phyloP scores from a whole-genome alignment of 495 filamentous ascomycete genomes.

The Penicillium steckii region DNA sequence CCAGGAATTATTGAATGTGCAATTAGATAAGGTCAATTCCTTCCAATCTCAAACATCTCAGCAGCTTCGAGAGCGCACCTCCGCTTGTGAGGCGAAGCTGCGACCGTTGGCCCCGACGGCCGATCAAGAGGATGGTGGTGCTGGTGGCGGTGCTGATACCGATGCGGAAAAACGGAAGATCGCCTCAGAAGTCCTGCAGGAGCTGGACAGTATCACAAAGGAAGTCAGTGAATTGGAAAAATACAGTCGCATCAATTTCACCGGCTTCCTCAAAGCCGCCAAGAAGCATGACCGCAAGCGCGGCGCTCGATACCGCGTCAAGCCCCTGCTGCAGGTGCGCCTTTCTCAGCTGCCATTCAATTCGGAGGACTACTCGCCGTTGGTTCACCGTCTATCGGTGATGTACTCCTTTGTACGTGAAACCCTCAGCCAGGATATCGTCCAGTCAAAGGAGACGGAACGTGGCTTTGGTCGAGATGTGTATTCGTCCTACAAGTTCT shows the following conservation, averaged over 20 bases:
- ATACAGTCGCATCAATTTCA: slow-evolving; percentile 95
- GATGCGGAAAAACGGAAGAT: slow-evolving; percentile 47
- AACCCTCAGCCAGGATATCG: slow-evolving; percentile 58
- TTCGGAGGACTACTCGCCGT: slow-evolving; percentile 87
- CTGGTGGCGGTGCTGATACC: no score
- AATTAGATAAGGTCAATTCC: slow-evolving; percentile 90
- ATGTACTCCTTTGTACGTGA: slow-evolving; percentile 96
- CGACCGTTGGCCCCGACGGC: slow-evolving; percentile 41
- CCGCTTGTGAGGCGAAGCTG: slow-evolving; percentile 52
- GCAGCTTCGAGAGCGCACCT: slow-evolving; percentile 65
- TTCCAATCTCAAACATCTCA: slow-evolving; percentile 80
- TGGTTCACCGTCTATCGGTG: slow-evolving; percentile 81
- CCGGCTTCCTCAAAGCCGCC: slow-evolving; percentile 93
- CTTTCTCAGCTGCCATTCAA: slow-evolving; percentile 88
- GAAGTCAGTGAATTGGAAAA: slow-evolving; percentile 93
- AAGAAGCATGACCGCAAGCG: slow-evolving; percentile 98
- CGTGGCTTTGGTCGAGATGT: slow-evolving; percentile 54
- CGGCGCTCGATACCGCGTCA: slow-evolving; percentile 77
- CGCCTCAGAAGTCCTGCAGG: slow-evolving; percentile 67
- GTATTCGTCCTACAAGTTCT: slow-evolving; percentile 96
- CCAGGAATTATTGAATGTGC: slow-evolving; percentile 88
- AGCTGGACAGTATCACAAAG: slow-evolving; percentile 82
- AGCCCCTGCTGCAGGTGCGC: slow-evolving; percentile 85
- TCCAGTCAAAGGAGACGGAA: slow-evolving; percentile 40
- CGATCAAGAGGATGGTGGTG: slow-evolving; percentile 31